Conservation (phyloP, 768 basidiomycete species). For the Tricholoma saponaceum region DNA sequence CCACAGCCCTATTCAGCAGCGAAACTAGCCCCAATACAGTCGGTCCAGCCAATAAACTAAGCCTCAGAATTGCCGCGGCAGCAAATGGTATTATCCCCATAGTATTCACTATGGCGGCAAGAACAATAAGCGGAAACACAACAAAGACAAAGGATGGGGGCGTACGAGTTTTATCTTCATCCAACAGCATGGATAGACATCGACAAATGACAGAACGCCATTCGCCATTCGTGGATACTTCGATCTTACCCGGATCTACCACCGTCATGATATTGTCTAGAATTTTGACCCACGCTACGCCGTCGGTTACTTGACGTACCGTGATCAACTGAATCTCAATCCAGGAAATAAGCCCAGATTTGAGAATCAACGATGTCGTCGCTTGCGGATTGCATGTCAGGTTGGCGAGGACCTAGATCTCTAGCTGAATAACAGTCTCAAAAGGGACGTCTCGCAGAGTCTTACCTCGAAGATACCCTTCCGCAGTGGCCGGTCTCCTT, state of each 20-base stretch:
- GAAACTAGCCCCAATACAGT: constrained; percentile 19
- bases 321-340: constrained; percentile 65
- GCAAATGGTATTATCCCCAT: constrained; percentile 17
- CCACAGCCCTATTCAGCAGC: constrained; percentile 26
- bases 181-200: constrained; percentile 43
- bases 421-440: neutral
- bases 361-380: constrained; percentile 64
- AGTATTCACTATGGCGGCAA: constrained; percentile 1
- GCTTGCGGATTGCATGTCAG: constrained; percentile 69
- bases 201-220: constrained; percentile 57
- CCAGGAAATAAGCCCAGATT: constrained; percentile 75
- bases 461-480: constrained; percentile 65
- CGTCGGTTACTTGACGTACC: constrained; percentile 30
- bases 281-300: constrained; percentile 60
- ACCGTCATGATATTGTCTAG: constrained; percentile 59
- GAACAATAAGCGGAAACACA: neutral
- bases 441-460: neutral
- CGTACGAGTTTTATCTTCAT: constrained; percentile 24
- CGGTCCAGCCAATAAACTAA: constrained; percentile 29
- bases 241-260: constrained; percentile 47
- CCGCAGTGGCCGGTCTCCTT: constrained; percentile 47
- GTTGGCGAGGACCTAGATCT: constrained; percentile 63
- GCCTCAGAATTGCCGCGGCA: constrained; percentile 29
- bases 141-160: constrained; percentile 2
- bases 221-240: constrained; percentile 49